A percentile compares a stretch with the other conserved stretches of the same genome.
phyloP scores from a whole-genome alignment of 2,329 filamentous ascomycete species.

The Exophiala sideris region DNA sequence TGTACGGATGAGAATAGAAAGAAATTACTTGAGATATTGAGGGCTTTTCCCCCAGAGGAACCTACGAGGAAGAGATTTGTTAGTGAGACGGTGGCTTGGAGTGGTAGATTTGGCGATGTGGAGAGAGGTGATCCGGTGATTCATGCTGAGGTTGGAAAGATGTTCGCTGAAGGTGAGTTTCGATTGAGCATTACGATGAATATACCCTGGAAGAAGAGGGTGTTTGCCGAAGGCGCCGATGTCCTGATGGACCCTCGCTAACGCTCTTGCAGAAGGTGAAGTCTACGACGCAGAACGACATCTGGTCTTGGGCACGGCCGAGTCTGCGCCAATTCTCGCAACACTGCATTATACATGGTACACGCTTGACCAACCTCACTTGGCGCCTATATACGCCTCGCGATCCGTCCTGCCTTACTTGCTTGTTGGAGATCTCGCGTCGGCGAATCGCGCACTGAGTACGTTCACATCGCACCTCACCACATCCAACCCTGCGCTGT shows the following conservation, averaged over 20 bases:
- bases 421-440: conserved; percentile 82
- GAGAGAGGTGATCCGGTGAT: conserved; percentile 91
- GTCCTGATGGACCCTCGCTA: background rate
- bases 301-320: conserved; percentile 70
- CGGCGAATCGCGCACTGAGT: conserved; percentile 77
- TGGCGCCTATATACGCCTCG: conserved; percentile 79
- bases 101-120: conserved; percentile 70
- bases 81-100: conserved; percentile 83
- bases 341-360: conserved; percentile 94
- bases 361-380: conserved; percentile 79
- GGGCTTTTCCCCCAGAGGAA: conserved; percentile 77
- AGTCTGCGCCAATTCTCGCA: conserved; percentile 76
- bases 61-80: conserved; percentile 92
- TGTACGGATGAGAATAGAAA: conserved; percentile 56
- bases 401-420: conserved; percentile 89
- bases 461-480: conserved; percentile 68
- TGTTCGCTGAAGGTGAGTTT: conserved; percentile 72
- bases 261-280: conserved; percentile 64
- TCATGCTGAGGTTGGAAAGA: conserved; percentile 82
- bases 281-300: conserved; percentile 91
- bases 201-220: too few species aligned
- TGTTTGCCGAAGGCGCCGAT: too few species aligned
- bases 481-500: conserved; percentile 55
- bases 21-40: conserved; percentile 71
- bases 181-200: background rate